Base-by-base conservation (phyloP, 2,329 filamentous ascomycete species). In the Rugonectria rugulosa region DNA sequence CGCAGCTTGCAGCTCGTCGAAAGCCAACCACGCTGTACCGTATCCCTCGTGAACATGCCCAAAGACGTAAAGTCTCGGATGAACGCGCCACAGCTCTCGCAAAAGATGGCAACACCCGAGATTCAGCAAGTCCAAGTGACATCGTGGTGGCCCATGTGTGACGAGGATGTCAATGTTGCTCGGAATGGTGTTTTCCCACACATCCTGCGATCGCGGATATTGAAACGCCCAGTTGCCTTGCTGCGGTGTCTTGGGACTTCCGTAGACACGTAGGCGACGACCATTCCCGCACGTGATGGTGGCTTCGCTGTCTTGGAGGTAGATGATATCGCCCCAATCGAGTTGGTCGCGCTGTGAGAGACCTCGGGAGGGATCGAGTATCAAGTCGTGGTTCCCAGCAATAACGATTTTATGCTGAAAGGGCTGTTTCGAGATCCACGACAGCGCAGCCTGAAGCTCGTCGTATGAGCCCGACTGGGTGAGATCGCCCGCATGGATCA, bases 1-100 rank as follows among this genome's bases (percentile, higher is more conserved):
- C 20, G 61, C 59, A 17, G 47, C 40, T 60, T 69, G 70, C 11
- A 72, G n/a, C 14, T 17, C 34, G 44, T 75, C 69, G 36, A 72
- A 74, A 3, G 46, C 51, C 10, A 69, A 32, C 47, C 53, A 56
- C 43, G 77, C 73, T 14, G 60, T 57, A 2, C 75, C 74, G 8
- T 68, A 61, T 1, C 78, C 85, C 59, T 85, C 82, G 68, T 91
- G 87, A 17, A 88, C 81, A 70, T 91, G 88, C 0, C 88, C 88
- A 65, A 84, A 90, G 6, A 90, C 77, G 38, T 83, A 81, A 38
- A 91, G 72, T 48, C 75, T 73, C 3, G 88, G 88, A 20, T n/a
- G 11, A 24, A 85, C 77, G 3, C 79, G 73, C 75, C 79, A 81
- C 21, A 90, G 68, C 2, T 79, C 77, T 44, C 73, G 69, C 6